These are phyloP conservation scores for Telfairia occidentalis DNA, from an alignment of 331 rosid genomes.

Conservation along the genomic window DNA sequence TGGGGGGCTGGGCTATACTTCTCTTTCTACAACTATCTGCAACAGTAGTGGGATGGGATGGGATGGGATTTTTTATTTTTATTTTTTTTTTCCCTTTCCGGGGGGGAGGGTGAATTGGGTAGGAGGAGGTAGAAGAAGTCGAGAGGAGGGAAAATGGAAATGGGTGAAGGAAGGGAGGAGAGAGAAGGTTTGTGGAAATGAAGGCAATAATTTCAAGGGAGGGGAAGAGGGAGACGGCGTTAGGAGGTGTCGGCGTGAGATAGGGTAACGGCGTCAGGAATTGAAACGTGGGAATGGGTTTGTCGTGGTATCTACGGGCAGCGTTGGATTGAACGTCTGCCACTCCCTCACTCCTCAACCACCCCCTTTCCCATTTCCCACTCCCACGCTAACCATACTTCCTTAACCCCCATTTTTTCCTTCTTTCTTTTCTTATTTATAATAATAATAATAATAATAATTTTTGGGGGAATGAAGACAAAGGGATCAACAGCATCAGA, in stretches of 20 bases:
- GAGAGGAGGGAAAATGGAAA: neutral
- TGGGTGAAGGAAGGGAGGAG: neutral
- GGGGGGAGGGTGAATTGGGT: too few species aligned
- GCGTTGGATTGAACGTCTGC: conserved; percentile 12
- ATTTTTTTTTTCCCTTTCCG: too few species aligned
- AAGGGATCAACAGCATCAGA: too few species aligned
- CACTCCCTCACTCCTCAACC: neutral
- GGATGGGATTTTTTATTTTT: neutral
- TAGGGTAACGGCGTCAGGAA: neutral
- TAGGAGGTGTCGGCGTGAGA: conserved; percentile 1
- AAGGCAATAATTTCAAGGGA: too few species aligned
- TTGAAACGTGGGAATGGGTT: neutral
- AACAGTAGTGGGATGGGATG: neutral
- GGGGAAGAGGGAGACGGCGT: neutral
- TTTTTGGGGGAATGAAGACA: too few species aligned
- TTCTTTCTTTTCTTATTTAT: neutral
- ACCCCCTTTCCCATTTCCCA: neutral
- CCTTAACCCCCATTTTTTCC: neutral
- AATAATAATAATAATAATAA: too few species aligned
- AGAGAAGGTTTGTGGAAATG: neutral
- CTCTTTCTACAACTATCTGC: neutral
- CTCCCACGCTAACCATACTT: neutral
- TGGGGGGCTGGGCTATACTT: too few species aligned
- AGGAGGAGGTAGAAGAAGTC: too few species aligned
- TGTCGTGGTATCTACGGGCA: conserved; percentile 66